Evolutionary conservation across 805 yeast species (phyloP), one percentile per base, ranked within the genome.

Genomic region (Tanozyma kutaoensis): DNA sequence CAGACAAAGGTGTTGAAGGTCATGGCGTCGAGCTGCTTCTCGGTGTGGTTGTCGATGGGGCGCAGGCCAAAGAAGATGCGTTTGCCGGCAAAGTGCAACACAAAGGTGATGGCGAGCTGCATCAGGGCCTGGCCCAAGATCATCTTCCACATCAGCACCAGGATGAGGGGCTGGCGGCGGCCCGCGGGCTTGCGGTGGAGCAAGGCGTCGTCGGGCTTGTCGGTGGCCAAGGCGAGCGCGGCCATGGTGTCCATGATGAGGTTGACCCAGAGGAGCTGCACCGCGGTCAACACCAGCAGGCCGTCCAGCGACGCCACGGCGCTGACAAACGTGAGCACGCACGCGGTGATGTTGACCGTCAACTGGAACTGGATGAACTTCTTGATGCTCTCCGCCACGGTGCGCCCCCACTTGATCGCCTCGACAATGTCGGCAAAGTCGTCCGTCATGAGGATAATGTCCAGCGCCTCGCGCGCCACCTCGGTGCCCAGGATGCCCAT

Each of bases 401-500:
- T 86, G 53, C 99, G 70, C 28, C 99, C 99, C 98, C 98, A 91
- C 53, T 84, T 81, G 43, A 91, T 81, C 14, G 98, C 99, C 49
- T 82, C 81, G 24, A 91, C 97, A 52, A 91, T 91, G 23, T 93
- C 86, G 4, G 82, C 63, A 47, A 91, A 91, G 57, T 91, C 93
- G 56, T 91, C 95, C 24, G 88, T 86, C 91, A 82, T 82, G 36
- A 82, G 65, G 39, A 82, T 81, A 40, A 82, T 82, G 55, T 82
- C 94, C 8, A 88, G 81, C 6, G 98, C 98, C 49, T 91, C 99
- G 51, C 95, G 72, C 8, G 99, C 98, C 35, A 91, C 97, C 55
- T 91, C 99, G 2, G 98, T 91, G 38, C 99, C 99, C 7, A 94
- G 69, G 34, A 86, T 82, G 38, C 99, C 99, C 99, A 91, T 91